Base-by-base conservation (phyloP, 2,329 filamentous ascomycete genomes). In the Sordariomycetes sp. region DNA sequence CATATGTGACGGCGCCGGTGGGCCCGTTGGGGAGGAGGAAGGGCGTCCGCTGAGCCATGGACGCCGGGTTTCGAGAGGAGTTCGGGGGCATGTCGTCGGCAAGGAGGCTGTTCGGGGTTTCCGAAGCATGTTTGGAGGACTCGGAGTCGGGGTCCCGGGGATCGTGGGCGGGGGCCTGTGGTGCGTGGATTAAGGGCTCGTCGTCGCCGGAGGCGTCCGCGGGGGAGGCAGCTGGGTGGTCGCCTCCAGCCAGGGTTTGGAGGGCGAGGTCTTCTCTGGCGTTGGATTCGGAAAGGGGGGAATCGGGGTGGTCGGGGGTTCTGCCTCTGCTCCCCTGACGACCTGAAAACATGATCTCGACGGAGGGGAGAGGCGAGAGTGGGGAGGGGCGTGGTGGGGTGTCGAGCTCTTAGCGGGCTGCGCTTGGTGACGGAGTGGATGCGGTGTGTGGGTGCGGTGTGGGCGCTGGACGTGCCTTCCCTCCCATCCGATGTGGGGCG, bases 1-100 rank as follows among this genome's bases (percentile, higher is more conserved):
- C 72, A 58, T 74, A 74, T 2, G 69, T 68, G 20, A 66, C 67
- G 28, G 67, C 62, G 50, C 68, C 65, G 52, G 65, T 57, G 56
- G 52, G 54, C 62, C 63, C 57, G 64, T 62, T 58, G 60, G 63
- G 42, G 66, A 65, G 58, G 61, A 72, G 66, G 56, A 71, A 68
- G 32, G 72, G 70, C 52, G 68, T 68, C 61, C 65, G 68, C 60
- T 66, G 50, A 15, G 55, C n/a, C 22, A 25, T 39, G 48, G 55
- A 57, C 22, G 35, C 22, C 50, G 35, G 55, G 55, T 34, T 25
- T 53, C 55, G 51, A 20, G 55, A 24, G 24, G 35, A 25, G 28
- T 52, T 70, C 58, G 66, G 67, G 53, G 68, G 64, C 69, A 71
- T 72, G 57, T 64, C 64, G 64, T 61, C 57, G 59, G 55, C n/a